Conservation (phyloP, 768 basidiomycete species). For the Daedaleopsis sinensis region DNA sequence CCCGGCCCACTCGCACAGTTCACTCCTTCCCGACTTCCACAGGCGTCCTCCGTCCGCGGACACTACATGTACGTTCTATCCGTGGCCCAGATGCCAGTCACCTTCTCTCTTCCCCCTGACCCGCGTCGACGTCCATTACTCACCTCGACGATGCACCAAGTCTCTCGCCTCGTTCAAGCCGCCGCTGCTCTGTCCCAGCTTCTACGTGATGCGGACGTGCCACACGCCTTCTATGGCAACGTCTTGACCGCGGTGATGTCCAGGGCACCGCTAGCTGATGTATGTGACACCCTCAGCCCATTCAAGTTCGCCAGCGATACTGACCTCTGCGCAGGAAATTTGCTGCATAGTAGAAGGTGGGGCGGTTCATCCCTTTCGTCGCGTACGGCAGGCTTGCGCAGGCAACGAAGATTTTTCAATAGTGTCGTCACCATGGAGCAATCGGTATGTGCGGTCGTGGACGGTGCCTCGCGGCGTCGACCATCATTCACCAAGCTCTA, state of each 20-base stretch:
- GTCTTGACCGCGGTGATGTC: conserved; percentile 72
- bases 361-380: conserved; percentile 72
- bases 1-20: conserved; percentile 18
- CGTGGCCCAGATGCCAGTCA: conserved; percentile 12
- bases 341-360: conserved; percentile 83
- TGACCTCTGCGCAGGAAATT: conserved; percentile 62
- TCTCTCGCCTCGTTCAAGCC: conserved; percentile 74
- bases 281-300: conserved; percentile 40
- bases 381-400: conserved; percentile 74
- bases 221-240: conserved; percentile 84
- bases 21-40: conserved; percentile 27
- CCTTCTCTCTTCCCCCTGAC: conserved; percentile 45
- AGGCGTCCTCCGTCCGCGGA: conserved; percentile 18
- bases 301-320: too few species aligned
- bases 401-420: conserved; percentile 65
- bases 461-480: not conserved
- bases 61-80: conserved; percentile 17
- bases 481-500: conserved; percentile 33
- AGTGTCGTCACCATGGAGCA: conserved; percentile 84
- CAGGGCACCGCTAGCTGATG: conserved; percentile 66
- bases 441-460: conserved; percentile 53
- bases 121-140: not conserved
- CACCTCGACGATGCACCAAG: conserved; percentile 61
- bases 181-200: conserved; percentile 72
- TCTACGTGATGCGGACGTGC: conserved; percentile 57